Evolutionary conservation across 202 grass and related monocot species (phyloP).

Genomic region (Setaria viridis): DNA sequence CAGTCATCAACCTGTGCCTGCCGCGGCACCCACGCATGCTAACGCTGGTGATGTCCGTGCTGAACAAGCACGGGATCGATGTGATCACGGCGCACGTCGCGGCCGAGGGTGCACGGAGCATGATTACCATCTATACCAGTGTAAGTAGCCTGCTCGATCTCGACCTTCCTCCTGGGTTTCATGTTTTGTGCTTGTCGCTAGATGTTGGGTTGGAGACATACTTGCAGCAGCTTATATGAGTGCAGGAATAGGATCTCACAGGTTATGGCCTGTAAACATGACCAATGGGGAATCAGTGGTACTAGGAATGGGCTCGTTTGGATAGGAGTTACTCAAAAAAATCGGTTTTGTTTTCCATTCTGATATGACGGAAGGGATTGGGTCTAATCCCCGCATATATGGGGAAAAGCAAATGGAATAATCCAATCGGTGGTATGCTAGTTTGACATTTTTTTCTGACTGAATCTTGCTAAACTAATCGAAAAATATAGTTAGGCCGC

Average conservation of each 20-base stretch:
- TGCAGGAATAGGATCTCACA: too few species aligned
- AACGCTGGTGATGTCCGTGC: constrained; percentile 43
- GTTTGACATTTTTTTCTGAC: not conserved
- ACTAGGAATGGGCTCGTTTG: not conserved
- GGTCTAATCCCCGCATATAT: not conserved
- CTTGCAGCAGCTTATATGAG: not conserved
- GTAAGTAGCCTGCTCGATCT: constrained; percentile 55
- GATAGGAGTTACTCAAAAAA: not conserved
- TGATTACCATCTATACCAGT: constrained; percentile 61
- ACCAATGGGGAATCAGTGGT: not conserved
- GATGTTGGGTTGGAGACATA: not conserved
- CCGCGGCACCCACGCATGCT: constrained; percentile 42
- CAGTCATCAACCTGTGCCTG: constrained; percentile 52
- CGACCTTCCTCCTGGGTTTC: not conserved
- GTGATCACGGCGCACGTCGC: constrained; percentile 50
- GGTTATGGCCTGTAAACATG: not conserved
- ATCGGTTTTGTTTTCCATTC: not conserved
- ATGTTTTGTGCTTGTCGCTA: not conserved
- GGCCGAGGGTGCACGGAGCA: constrained; percentile 31
- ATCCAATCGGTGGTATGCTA: not conserved
- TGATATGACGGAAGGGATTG: not conserved
- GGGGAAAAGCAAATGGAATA: not conserved
- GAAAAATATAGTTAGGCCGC: not conserved
- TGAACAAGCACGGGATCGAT: constrained; percentile 72
- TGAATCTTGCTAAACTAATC: not conserved